phyloP scores from a whole-genome alignment of 306 rosid species.

The Myrica gale region DNA sequence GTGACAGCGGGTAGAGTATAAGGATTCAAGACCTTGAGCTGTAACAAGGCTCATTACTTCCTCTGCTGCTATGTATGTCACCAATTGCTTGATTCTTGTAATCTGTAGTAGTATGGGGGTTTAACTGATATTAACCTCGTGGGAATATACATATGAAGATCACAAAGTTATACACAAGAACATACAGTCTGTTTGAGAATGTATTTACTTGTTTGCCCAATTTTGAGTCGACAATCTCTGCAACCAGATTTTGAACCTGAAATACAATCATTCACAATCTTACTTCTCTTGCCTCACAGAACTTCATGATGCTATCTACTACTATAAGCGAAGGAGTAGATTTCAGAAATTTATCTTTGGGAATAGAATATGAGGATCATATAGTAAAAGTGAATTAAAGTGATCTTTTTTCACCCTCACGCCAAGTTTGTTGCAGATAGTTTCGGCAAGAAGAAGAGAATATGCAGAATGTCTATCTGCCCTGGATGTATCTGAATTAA shows the following conservation, averaged over 20 bases:
- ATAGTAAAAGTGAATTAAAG: background rate
- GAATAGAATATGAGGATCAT: background rate
- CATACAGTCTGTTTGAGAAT: conserved; percentile 7
- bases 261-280: conserved; percentile 28
- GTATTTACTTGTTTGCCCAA: conserved; percentile 86
- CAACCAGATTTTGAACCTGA: conserved; percentile 90
- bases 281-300: conserved; percentile 9
- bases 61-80: conserved; percentile 82
- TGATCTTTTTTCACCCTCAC: conserved; percentile 55
- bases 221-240: conserved; percentile 83
- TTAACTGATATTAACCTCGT: background rate
- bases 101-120: conserved; percentile 44
- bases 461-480: conserved; percentile 86
- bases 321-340: conserved; percentile 19
- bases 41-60: conserved; percentile 98
- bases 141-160: background rate
- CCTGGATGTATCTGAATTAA: conserved; percentile 68
- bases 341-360: background rate
- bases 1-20: conserved; percentile 14
- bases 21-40: conserved; percentile 72
- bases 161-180: background rate
- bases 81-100: conserved; percentile 71
- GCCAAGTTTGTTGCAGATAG: conserved; percentile 70
- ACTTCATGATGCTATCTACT: background rate
- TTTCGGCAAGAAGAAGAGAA: conserved; percentile 89